phyloP scores from a whole-genome alignment of 192 early-diverging fungal species.

The Entophlyctis luteolus region DNA sequence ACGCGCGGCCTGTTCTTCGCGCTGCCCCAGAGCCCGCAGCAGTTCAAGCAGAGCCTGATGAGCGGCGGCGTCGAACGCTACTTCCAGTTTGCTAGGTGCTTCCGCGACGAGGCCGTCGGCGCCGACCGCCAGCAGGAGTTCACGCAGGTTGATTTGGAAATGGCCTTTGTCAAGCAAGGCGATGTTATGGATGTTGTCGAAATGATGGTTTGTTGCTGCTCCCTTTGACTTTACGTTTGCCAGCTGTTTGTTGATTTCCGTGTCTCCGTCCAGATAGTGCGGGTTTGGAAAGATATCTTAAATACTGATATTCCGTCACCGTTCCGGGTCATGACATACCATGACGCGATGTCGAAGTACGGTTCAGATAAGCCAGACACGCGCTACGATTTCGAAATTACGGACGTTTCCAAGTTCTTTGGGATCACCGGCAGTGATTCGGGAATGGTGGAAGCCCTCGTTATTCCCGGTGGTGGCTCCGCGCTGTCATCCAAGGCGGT shows the following conservation, averaged over 20 bases:
- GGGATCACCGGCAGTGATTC: neutral
- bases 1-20: slow-evolving; percentile 71
- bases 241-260: neutral
- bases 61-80: slow-evolving; percentile 83
- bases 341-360: slow-evolving; percentile 75
- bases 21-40: slow-evolving; percentile 85
- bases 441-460: slow-evolving; percentile 24
- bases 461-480: slow-evolving; percentile 3
- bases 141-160: slow-evolving; percentile 90
- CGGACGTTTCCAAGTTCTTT: slow-evolving; percentile 11
- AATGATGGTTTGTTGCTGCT: slow-evolving; percentile 46
- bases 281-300: slow-evolving; percentile 59
- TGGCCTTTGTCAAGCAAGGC: slow-evolving; percentile 71
- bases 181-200: slow-evolving; percentile 76
- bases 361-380: slow-evolving; percentile 91
- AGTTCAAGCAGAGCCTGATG: slow-evolving; percentile 91
- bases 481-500: slow-evolving; percentile 1
- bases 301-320: slow-evolving; percentile 48
- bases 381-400: slow-evolving; percentile 72
- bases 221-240: neutral
- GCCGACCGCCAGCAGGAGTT: slow-evolving; percentile 92
- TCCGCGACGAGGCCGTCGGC: slow-evolving; percentile 82
- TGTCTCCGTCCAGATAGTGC: slow-evolving; percentile 12
- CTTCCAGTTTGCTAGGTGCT: slow-evolving; percentile 89
- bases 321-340: slow-evolving; percentile 75